phyloP scores from a whole-genome alignment of 225 moss, liverwort and hornwort genomes.

The Pseudisothecium myosuroides region DNA sequence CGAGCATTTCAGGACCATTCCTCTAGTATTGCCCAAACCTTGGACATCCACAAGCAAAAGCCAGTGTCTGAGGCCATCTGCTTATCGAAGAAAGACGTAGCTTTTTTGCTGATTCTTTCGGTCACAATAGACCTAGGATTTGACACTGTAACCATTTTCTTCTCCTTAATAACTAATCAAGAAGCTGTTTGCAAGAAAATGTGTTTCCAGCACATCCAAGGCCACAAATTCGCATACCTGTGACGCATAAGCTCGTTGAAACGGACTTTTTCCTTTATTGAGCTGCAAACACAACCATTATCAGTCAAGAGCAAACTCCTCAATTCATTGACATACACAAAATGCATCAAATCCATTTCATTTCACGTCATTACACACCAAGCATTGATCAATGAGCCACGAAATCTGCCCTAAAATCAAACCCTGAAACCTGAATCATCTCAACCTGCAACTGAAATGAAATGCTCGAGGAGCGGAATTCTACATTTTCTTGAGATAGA shows the following conservation, averaged over 20 bases:
- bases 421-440: background rate
- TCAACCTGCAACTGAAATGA: background rate
- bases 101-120: background rate
- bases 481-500: background rate
- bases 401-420: background rate
- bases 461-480: background rate
- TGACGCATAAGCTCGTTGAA: constrained; percentile 30
- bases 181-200: background rate
- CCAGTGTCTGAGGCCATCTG: background rate
- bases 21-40: background rate
- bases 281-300: constrained; percentile 16
- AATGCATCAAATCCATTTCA: background rate
- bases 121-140: background rate
- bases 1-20: background rate
- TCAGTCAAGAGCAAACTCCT: background rate
- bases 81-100: background rate
- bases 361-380: background rate
- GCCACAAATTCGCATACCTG: background rate
- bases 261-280: constrained; percentile 39
- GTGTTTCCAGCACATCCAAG: background rate
- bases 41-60: background rate
- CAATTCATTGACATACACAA: background rate
- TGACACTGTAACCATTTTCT: background rate
- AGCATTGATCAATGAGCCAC: background rate
- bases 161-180: background rate